Base-by-base conservation (phyloP, 352 stramenopile genomes). In the Poterioochromonas sp. region DNA sequence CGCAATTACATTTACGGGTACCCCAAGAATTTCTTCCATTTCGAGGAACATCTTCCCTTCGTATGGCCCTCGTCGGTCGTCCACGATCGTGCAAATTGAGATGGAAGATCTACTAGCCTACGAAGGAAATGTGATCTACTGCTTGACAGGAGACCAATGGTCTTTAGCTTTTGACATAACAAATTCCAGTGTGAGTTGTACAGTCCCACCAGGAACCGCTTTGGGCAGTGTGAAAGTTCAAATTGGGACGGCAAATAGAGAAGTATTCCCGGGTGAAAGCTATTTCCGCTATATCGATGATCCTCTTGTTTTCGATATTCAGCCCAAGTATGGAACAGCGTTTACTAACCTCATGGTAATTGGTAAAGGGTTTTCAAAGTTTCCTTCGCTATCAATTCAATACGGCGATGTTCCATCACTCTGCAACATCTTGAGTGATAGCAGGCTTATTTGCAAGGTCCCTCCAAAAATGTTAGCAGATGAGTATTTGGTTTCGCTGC, bases 361-460 rank as follows among this genome's bases (percentile, higher is more conserved):
- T 34, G 93, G 92, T 5, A 35, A 82, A 12, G 84, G 89, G 11
- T 96, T 98, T 68, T 70, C 82, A 0, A 88, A 92, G 62, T 87
- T 86, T 3, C 58, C 86, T 63, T 82, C 87, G 12, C 80, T 97
- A 15, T 80, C 82, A 60, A 97, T 91, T 80, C 85, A 84, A n/a
- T 94, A 97, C 83, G 92, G 91, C 43, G 82, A 79, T 26, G 65
- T 86, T 0, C 29, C 81, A 70, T 82, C 90, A 1, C 47, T 76
- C 22, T 89, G 82, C 22, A 81, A 82, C 18, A 94, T 86, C 62
- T 79, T 89, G 32, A 89, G 84, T 0, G 12, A 82, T 1, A 60
- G 80, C 20, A 76, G 85, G 29, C 76, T 94, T 0, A 41, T 85
- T n/a, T 96, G 91, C 68, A 60, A 76, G 34, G 77, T 88, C 0